Evolutionary conservation across 805 yeast species (phyloP), one percentile per base, ranked within the genome.

Genomic region (Ogataea zsoltii): DNA sequence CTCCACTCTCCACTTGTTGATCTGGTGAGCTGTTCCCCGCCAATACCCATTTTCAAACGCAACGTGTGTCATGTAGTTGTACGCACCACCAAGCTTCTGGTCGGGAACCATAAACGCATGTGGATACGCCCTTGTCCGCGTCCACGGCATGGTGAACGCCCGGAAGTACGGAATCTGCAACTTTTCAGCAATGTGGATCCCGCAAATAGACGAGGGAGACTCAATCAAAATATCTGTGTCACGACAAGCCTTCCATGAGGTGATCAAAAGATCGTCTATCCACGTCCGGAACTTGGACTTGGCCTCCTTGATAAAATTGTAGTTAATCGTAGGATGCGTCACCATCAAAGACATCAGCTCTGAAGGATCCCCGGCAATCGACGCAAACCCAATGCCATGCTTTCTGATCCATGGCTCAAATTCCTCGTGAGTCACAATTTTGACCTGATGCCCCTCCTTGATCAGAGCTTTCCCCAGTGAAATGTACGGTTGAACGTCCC

Each of bases 61-160:
- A 7, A 90, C 92, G 67, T 92, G 96, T 0, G 97, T 90, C 68
- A 92, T 72, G 60, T 88, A 88, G 61, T 92, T 92, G 67, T 92
- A 92, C 9, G 91, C 85, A 2, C 97, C 97, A 10, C 97, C 97
- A 62, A 85, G 77, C 60, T 85, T 88, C 65, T 88, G 95, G 49
- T 90, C 97, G 0, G 98, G 97, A 7, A 88, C 96, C 61, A 91
- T 81, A 53, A 92, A 90, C 0, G 98, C 97, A 71, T 92, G 97
- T 1, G 97, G 97, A 61, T 92, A 92, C 0, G 97, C 96, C 54
- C 96, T 75, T 0, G 98, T 91, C 49, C 96, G 70, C 0, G 97
- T 88, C 98, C 98, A 92, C 0, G 98, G 98, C 98, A 92, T 92
- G 0, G 98, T 92, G 62, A 92, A 92, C 0, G 97, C 97, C 57